phyloP scores from a whole-genome alignment of 2,329 filamentous ascomycete species.

The Penicillium sp. region DNA sequence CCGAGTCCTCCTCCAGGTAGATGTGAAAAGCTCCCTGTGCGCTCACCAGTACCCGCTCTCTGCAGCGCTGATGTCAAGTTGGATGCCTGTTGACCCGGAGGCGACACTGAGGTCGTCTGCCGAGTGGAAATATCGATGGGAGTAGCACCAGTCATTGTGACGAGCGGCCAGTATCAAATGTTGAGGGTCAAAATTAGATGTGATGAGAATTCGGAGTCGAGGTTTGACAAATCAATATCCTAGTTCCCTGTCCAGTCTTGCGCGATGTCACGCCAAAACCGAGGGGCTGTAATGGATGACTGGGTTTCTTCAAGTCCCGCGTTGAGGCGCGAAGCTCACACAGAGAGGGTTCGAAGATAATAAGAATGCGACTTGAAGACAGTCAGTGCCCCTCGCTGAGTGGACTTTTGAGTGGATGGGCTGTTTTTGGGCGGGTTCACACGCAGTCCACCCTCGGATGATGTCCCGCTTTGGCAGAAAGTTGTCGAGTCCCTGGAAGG shows the following conservation, averaged over 20 bases:
- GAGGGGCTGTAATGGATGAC: slow-evolving; percentile 46
- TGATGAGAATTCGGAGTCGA: slow-evolving; percentile 1
- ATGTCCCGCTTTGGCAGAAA: slow-evolving; percentile 38
- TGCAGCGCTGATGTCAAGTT: slow-evolving; percentile 63
- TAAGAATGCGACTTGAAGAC: slow-evolving; percentile 45
- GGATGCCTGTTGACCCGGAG: slow-evolving; percentile 60
- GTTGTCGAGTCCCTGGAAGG: slow-evolving; percentile 32
- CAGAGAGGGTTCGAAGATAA: slow-evolving; percentile 44
- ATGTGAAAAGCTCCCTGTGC: slow-evolving; percentile 45
- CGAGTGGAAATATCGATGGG: slow-evolving; percentile 62
- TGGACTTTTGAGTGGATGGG: slow-evolving; percentile 31
- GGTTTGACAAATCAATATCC: slow-evolving; percentile 14
- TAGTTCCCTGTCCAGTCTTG: slow-evolving; percentile 43
- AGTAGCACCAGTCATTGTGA: slow-evolving; percentile 54
- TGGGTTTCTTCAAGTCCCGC: slow-evolving; percentile 46
- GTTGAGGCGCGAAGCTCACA: slow-evolving; percentile 52
- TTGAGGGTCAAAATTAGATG: slow-evolving; percentile 32
- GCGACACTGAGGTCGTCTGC: slow-evolving; percentile 56
- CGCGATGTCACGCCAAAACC: slow-evolving; percentile 46
- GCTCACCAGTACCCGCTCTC: slow-evolving; percentile 45
- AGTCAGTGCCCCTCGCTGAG: slow-evolving; percentile 54
- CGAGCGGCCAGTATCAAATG: slow-evolving; percentile 16
- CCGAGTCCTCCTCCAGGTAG: slow-evolving; percentile 41
- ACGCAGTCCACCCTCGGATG: slow-evolving; percentile 36
- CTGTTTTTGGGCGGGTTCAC: slow-evolving; percentile 34